Evolutionary conservation across 139 green algal species (phyloP), one percentile per base, ranked within the genome.

Genomic region (Picochlorum sp.): DNA sequence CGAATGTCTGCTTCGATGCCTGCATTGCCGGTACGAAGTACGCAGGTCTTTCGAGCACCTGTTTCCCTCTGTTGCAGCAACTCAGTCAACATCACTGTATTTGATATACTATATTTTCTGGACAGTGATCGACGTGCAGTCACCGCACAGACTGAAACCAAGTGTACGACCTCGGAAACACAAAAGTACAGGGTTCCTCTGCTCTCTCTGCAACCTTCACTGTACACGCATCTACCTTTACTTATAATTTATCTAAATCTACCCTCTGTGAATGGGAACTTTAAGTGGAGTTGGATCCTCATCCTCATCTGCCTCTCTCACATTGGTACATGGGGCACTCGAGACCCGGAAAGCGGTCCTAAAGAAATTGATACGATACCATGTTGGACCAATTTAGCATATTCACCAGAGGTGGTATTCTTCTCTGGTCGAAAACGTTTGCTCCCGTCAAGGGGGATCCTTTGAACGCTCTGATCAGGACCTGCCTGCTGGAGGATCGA

Each of bases 401-500:
- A 8, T 96, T 96, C 69, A 89, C 81, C 23, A 82, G 88, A 47
- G 89, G 90, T 28, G 90, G 90, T 4, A 79, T 78, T 2, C 61
- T 96, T 23, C 79, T 96, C 23, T 96, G 88, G 88, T 85, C 83
- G 13, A 79, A 88, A 28, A 73, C 86, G 38, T 75, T 88, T 65
- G 76, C 77, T 18, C 68, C 77, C 14, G 73, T 95, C 34, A 86
- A 86, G 56, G 84, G 84, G 26, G 81, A 75, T 56, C 79, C 81
- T 4, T 32, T 89, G 21, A 71, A 96, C 57, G 80, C 88, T 1
- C 81, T 98, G 5, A 83, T 98, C 32, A 61, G 84, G 1, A 77
- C 74, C 4, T 95, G 86, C 57, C 71, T 98, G 55, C 81, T 98
- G 16, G 90, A 98, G 76, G 92, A 98, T 72, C 87, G 93, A 11